phyloP scores from a whole-genome alignment of 225 moss, liverwort and hornwort genomes.

The Rhytidiadelphus loreus region DNA sequence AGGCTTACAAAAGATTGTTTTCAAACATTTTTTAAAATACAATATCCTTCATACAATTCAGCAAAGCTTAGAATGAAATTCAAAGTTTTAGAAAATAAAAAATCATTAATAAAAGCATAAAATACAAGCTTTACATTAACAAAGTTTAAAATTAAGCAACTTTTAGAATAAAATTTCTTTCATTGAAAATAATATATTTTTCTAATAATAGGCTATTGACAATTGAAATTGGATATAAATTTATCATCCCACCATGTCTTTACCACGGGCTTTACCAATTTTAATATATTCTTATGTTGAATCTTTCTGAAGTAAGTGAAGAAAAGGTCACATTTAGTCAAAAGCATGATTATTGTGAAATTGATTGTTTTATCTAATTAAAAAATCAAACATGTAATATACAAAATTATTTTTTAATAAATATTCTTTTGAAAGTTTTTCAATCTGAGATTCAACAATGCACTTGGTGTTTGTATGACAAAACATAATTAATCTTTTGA shows the following conservation, averaged over 20 bases:
- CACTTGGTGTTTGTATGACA: not conserved
- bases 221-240: not conserved
- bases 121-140: not conserved
- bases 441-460: not conserved
- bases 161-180: fast-evolving
- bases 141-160: not conserved
- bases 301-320: fast-evolving
- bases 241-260: not conserved
- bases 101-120: not conserved
- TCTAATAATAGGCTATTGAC: not conserved
- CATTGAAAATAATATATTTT: not conserved
- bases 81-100: too few relatives aligned
- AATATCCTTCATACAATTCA: not conserved
- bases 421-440: not conserved
- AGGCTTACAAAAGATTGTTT: too few relatives aligned
- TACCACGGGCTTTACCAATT: too few relatives aligned
- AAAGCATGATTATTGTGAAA: not conserved
- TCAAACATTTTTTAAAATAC: too few relatives aligned
- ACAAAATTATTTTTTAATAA: too few relatives aligned
- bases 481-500: not conserved
- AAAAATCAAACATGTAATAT: not conserved
- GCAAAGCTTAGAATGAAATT: not conserved
- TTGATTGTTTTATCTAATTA: not conserved
- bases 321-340: not conserved
- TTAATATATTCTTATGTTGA: not conserved